phyloP scores from a whole-genome alignment of 2,329 filamentous ascomycete genomes.

The Trichoderma sp. region DNA sequence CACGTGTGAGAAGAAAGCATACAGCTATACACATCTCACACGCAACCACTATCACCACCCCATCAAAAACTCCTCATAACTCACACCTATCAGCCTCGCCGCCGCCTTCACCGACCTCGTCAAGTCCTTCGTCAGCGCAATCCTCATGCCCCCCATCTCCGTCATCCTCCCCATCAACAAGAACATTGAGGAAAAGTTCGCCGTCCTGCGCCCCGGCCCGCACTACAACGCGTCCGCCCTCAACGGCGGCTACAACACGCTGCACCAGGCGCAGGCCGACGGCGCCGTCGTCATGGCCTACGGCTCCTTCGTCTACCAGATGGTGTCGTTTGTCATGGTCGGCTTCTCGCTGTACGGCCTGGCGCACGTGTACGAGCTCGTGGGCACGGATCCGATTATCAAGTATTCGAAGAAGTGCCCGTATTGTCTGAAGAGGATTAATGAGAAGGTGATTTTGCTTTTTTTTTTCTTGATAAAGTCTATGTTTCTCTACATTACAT shows the following conservation, averaged over 20 bases:
- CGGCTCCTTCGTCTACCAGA: constrained; percentile 64
- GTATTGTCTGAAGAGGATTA: constrained; percentile 66
- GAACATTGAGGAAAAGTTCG: constrained; percentile 75
- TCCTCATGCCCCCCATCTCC: constrained; percentile 70
- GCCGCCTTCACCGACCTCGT: constrained; percentile 71
- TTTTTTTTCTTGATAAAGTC: too few species aligned
- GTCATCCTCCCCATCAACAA: constrained; percentile 68
- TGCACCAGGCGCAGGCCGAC: constrained; percentile 68
- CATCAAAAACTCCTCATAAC: too few species aligned
- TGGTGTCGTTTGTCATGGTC: constrained; percentile 67
- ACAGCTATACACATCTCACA: neutral
- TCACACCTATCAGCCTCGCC: constrained; percentile 55
- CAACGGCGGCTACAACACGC: constrained; percentile 68
- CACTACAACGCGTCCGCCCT: constrained; percentile 48
- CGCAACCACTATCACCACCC: too few species aligned
- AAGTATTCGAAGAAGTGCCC: constrained; percentile 70
- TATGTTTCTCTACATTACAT: too few species aligned
- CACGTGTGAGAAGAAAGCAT: neutral
- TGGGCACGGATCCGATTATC: constrained; percentile 68
- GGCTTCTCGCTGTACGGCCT: constrained; percentile 67
- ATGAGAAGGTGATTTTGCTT: constrained; percentile 55
- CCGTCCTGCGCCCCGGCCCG: constrained; percentile 62
- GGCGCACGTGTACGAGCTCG: constrained; percentile 62
- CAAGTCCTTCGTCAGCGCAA: constrained; percentile 70
- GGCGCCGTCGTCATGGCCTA: constrained; percentile 74